phyloP scores from a whole-genome alignment of 116 monocot species.

The Thalassia testudinum region DNA sequence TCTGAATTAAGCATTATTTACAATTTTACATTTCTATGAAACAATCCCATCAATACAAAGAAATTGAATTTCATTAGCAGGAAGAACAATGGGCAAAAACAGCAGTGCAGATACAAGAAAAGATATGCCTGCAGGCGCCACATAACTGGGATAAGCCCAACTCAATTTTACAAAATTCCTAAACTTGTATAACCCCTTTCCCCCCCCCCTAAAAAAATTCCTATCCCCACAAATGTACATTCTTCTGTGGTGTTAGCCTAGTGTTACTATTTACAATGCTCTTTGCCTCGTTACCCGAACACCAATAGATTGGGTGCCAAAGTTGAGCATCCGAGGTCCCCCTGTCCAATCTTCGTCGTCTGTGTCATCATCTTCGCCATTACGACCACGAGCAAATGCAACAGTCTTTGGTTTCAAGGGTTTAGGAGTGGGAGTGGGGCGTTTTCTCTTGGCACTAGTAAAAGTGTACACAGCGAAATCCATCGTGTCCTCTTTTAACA shows the following conservation, averaged over 20 bases:
- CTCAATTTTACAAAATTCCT: too few relatives aligned
- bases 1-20: too few relatives aligned
- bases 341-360: constrained; percentile 64
- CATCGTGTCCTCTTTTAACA: constrained; percentile 65
- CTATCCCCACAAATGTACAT: too few relatives aligned
- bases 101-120: too few relatives aligned
- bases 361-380: constrained; percentile 19
- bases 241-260: neutral
- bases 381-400: constrained; percentile 4
- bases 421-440: constrained; percentile 50
- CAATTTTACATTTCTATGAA: too few relatives aligned
- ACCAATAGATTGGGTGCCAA: constrained; percentile 18
- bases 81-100: too few relatives aligned
- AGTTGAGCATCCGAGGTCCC: constrained; percentile 45
- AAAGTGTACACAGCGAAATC: constrained; percentile 48
- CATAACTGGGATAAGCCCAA: too few relatives aligned
- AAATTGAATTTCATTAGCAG: too few relatives aligned
- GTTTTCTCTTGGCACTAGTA: constrained; percentile 45
- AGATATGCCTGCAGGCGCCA: too few relatives aligned
- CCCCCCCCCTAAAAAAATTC: too few relatives aligned
- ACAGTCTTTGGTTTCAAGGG: constrained; percentile 7
- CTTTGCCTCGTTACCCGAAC: constrained; percentile 45
- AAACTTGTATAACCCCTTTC: too few relatives aligned
- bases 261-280: neutral
- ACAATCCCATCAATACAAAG: too few relatives aligned